Evolutionary conservation across 2,329 filamentous ascomycete species (phyloP), one percentile per base, ranked within the genome.

Genomic region (Elsinoe perseae): DNA sequence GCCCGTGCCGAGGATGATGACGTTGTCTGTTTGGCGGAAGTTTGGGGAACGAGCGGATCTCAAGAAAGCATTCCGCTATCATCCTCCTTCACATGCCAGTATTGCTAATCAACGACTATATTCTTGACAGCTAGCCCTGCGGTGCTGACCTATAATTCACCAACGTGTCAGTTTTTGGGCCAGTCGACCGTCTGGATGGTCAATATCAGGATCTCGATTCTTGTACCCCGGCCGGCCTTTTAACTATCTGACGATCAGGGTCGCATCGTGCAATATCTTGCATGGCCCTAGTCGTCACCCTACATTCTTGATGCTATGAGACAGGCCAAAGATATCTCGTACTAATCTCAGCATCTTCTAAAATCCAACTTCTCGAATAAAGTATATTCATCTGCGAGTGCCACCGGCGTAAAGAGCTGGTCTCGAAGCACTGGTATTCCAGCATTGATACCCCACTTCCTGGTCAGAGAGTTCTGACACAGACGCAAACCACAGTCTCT

Each of bases 201-300:
- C 23, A 6, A 52, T 4, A 36, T 20, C n/a, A 34, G 18, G 21
- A 28, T 20, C 48, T 25, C 48, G 48, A 52, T 38, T 52, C 48
- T 28, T 38, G 48, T 28, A 52, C 30, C 48, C 48, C 16, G 18
- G 28, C 48, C 43, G 44, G 27, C 25, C 6, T 18, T 28, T 20
- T n/a, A 23, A n/a, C 48, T 52, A 52, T 52, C 48, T 34, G 48
- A 23, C 48, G 48, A 52, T 52, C 48, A 52, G 48, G 48, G 28
- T 52, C 48, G 18, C 18, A 43, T 23, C 40, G 40, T 43, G 18
- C 30, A 16, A 52, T 52, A 52, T 52, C 48, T 52, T 36, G 12
- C 48, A 23, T 36, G 21, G 21, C 48, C 28, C 9, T 36, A 23
- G n/a, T 52, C 48, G 48, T 52, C 28, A 52, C 48, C 48, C 20